Evolutionary conservation across 2,329 filamentous ascomycete species (phyloP).

Genomic region (Xylariaceae sp.): DNA sequence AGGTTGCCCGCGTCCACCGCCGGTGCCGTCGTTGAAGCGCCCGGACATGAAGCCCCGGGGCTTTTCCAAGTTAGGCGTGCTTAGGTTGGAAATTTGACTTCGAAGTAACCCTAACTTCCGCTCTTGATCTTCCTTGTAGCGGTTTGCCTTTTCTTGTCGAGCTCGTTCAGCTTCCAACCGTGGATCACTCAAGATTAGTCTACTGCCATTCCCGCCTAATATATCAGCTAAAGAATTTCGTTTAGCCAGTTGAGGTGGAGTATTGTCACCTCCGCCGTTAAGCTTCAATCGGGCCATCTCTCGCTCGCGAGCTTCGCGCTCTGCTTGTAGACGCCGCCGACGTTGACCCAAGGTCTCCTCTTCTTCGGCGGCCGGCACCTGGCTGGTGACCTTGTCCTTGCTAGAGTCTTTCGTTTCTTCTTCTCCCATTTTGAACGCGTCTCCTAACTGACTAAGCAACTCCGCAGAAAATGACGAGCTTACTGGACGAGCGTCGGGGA

Average conservation of each 20-base stretch:
- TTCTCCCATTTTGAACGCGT: slow-evolving; percentile 40
- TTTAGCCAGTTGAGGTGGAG: slow-evolving; percentile 42
- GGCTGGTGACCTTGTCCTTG: slow-evolving; percentile 30
- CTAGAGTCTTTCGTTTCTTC: slow-evolving; percentile 27
- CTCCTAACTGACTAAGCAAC: slow-evolving; percentile 58
- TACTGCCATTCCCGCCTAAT: slow-evolving; percentile 39
- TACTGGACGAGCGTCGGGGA: slow-evolving; percentile 53
- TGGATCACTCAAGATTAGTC: slow-evolving; percentile 35
- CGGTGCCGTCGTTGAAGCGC: slow-evolving; percentile 49
- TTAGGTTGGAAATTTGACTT: slow-evolving; percentile 40
- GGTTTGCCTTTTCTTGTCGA: slow-evolving; percentile 38
- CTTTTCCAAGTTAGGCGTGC: slow-evolving; percentile 29
- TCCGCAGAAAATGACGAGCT: slow-evolving; percentile 63
- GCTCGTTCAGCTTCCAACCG: slow-evolving; percentile 39
- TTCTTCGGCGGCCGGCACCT: slow-evolving; percentile 40
- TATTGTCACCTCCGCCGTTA: slow-evolving; percentile 30
- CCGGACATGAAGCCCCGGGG: slow-evolving; percentile 47
- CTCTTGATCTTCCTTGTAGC: slow-evolving; percentile 39
- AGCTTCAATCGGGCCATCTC: slow-evolving; percentile 40
- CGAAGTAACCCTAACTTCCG: slow-evolving; percentile 45
- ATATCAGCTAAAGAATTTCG: slow-evolving; percentile 51
- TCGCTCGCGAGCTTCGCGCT: slow-evolving; percentile 57
- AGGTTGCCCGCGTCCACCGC: slow-evolving; percentile 33
- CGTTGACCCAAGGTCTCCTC: slow-evolving; percentile 78
- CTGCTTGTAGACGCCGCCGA: slow-evolving; percentile 65